phyloP scores from a whole-genome alignment of 768 basidiomycete species.

The Lactifluus subvellereus region DNA sequence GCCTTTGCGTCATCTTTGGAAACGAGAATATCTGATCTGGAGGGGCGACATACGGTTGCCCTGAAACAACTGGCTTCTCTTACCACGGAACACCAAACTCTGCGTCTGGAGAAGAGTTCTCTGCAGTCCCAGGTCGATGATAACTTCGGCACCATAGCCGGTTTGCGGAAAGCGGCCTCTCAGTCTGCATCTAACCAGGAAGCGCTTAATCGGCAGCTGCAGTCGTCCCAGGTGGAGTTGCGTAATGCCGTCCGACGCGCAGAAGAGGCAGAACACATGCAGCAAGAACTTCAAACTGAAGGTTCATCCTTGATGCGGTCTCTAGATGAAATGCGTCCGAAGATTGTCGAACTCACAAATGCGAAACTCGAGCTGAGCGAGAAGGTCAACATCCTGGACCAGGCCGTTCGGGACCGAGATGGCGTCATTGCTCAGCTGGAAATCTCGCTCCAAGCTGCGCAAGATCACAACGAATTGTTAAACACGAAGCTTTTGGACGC shows the following conservation, averaged over 20 bases:
- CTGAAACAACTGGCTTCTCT: slow-evolving; percentile 41
- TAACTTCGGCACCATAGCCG: slow-evolving; percentile 41
- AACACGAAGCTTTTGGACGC: slow-evolving; percentile 42
- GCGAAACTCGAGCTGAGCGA: slow-evolving; percentile 65
- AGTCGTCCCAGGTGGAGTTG: slow-evolving; percentile 60
- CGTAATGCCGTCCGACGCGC: slow-evolving; percentile 58
- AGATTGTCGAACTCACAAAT: slow-evolving; percentile 75
- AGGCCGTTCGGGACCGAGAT: slow-evolving; percentile 51
- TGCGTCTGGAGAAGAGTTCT: slow-evolving; percentile 45
- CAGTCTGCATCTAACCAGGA: slow-evolving; percentile 51
- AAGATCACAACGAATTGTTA: slow-evolving; percentile 43
- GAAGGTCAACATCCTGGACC: slow-evolving; percentile 51
- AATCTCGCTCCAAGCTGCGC: slow-evolving; percentile 47
- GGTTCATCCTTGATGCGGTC: slow-evolving; percentile 73
- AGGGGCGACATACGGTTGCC: slow-evolving; percentile 36
- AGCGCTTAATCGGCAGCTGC: slow-evolving; percentile 49
- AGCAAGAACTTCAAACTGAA: slow-evolving; percentile 69
- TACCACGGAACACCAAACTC: slow-evolving; percentile 41
- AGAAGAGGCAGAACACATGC: slow-evolving; percentile 66
- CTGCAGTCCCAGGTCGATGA: slow-evolving; percentile 45
- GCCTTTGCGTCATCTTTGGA: slow-evolving; percentile 46
- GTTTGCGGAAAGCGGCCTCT: slow-evolving; percentile 54
- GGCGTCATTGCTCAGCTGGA: slow-evolving; percentile 57
- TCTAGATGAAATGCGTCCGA: slow-evolving; percentile 81
- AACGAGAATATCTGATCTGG: slow-evolving; percentile 43